Conservation (phyloP, 2,329 filamentous ascomycete genomes). For the Metarhizium album region DNA sequence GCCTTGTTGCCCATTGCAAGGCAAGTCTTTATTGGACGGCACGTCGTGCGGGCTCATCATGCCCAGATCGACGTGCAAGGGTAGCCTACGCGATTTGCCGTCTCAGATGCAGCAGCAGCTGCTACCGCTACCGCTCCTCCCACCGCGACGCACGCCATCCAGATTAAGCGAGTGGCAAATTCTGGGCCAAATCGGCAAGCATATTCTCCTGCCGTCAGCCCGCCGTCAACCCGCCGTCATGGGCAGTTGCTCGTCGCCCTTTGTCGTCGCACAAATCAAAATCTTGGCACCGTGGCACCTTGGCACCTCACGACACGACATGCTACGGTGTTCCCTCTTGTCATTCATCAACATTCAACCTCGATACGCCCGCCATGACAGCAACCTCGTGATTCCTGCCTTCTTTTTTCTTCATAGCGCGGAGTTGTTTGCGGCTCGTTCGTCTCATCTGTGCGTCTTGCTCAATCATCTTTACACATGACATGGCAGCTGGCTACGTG, state of each 20-base stretch:
- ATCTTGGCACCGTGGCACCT: not conserved
- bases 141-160: too few species aligned
- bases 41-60: not conserved
- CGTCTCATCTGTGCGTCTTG: not conserved
- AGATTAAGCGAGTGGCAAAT: conserved; percentile 1
- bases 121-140: too few species aligned
- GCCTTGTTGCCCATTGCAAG: not conserved
- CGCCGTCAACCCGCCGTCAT: not conserved
- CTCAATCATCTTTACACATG: not conserved
- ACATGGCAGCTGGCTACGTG: not conserved
- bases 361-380: not conserved
- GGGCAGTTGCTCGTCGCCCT: not conserved
- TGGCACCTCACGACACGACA: not conserved
- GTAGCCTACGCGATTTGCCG: not conserved
- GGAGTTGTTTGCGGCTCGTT: not conserved
- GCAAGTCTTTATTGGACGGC: not conserved
- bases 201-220: not conserved
- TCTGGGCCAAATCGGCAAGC: not conserved
- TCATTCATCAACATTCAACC: too few species aligned
- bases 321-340: not conserved
- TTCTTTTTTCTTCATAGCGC: not conserved
- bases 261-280: not conserved
- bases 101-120: conserved; percentile 1
- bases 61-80: not conserved
- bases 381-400: not conserved